Percentiles rank a stretch among this genome's conserved stretches.
Evolutionary conservation across 1,284 basidiomycete species (phyloP).

Genomic region (Malassezia obtusa): DNA sequence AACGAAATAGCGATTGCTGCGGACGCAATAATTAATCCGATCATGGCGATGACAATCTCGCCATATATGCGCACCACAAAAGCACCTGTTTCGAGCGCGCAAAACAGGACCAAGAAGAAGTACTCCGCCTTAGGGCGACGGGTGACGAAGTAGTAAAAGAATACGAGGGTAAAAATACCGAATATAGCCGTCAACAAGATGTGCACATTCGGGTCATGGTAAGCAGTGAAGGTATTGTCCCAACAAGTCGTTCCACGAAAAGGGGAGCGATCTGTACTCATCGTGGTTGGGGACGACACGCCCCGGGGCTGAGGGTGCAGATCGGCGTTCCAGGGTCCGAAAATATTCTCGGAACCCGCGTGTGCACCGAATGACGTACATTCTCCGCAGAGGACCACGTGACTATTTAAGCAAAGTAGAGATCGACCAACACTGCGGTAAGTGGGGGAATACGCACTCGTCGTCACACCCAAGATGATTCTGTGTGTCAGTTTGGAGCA

Average conservation of each 20-base stretch:
- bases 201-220: conserved; percentile 16
- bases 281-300: neutral
- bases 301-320: too few relatives aligned
- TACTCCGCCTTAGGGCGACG: conserved; percentile 11
- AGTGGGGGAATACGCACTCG: conserved; percentile 18
- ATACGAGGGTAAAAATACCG: conserved; percentile 13
- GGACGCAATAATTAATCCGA: conserved; percentile 8
- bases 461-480: conserved; percentile 52
- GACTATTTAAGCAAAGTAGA: conserved; percentile 35
- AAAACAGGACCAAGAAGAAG: neutral
- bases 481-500: conserved; percentile 10
- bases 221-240: conserved; percentile 2
- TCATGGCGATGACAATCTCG: conserved; percentile 4
- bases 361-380: too few relatives aligned
- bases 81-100: conserved; percentile 2
- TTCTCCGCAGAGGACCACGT: neutral
- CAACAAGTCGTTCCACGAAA: neutral
- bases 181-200: conserved; percentile 11
- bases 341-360: too few relatives aligned
- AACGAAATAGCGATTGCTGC: conserved; percentile 3
- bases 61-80: conserved; percentile 12
- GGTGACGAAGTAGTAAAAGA: conserved; percentile 3
- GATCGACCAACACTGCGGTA: conserved; percentile 34
- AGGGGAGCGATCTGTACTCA: neutral
- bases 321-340: neutral